These are phyloP conservation scores for Metschnikowia amazonensis DNA, from an alignment of 805 yeast genomes.

Conservation along the genomic window DNA sequence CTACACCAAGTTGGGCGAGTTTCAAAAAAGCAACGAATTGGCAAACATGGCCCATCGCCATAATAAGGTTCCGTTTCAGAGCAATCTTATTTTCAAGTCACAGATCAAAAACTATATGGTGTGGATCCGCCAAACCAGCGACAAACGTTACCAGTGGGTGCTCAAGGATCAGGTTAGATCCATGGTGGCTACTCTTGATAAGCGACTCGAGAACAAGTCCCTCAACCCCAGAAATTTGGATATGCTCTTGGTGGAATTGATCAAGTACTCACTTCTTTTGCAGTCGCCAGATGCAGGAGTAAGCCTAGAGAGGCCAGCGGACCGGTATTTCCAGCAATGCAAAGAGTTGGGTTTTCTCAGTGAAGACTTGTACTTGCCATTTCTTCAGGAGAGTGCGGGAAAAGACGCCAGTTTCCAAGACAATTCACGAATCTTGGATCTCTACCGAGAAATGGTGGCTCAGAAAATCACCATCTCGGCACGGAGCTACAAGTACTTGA, in stretches of 20 bases:
- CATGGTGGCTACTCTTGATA: constrained; percentile 12
- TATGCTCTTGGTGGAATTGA: constrained; percentile 25
- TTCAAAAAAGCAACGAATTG: constrained; percentile 30
- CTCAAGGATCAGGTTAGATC: constrained; percentile 12
- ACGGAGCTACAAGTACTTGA: constrained; percentile 28
- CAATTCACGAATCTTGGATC: constrained; percentile 24
- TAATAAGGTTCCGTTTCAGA: constrained; percentile 28
- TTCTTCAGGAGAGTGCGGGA: constrained; percentile 22
- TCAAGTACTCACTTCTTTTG: constrained; percentile 21
- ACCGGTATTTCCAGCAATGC: constrained; percentile 18
- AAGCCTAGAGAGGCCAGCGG: constrained; percentile 18
- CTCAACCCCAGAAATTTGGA: constrained; percentile 10
- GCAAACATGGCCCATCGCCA: constrained; percentile 30
- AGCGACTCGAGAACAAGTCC: constrained; percentile 6
- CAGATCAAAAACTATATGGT: constrained; percentile 30
- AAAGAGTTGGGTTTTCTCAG: constrained; percentile 16
- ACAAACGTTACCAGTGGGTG: constrained; percentile 7
- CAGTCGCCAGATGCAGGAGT: constrained; percentile 2
- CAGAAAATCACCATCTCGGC: constrained; percentile 23
- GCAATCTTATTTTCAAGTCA: constrained; percentile 23
- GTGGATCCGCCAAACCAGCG: constrained; percentile 24
- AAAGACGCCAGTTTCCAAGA: constrained; percentile 17
- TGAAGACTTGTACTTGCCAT: constrained; percentile 31
- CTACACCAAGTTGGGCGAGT: constrained; percentile 28
- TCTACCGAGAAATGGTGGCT: constrained; percentile 34